phyloP scores from a whole-genome alignment of 1,284 basidiomycete species.

The Leccinum laetum region DNA sequence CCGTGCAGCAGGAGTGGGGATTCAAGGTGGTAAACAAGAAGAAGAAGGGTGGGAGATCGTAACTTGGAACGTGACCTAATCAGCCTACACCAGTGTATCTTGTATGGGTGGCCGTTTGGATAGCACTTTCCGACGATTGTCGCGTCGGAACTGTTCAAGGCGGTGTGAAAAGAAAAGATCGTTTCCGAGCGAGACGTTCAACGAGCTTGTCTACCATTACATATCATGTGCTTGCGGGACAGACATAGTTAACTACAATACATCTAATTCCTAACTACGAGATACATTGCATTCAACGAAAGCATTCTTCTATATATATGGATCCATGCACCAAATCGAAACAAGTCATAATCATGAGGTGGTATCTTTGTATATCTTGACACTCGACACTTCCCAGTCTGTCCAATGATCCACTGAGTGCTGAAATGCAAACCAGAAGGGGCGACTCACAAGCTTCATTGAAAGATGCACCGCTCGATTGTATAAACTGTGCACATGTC shows the following conservation, averaged over 20 bases:
- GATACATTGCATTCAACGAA: slow-evolving; percentile 14
- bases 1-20: slow-evolving; percentile 73
- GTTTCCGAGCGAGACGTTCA: background rate
- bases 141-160: background rate
- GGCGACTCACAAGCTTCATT: slow-evolving; percentile 71
- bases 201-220: background rate
- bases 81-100: slow-evolving; percentile 9
- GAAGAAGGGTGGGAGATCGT: slow-evolving; percentile 72
- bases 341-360: slow-evolving; percentile 13
- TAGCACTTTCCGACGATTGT: slow-evolving; percentile 18
- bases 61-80: slow-evolving; percentile 2
- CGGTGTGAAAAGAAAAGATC: background rate
- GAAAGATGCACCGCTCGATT: slow-evolving; percentile 69
- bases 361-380: slow-evolving; percentile 60
- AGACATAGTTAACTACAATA: slow-evolving; percentile 21
- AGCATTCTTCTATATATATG: slow-evolving; percentile 11
- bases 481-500: slow-evolving; percentile 78
- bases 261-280: slow-evolving; percentile 17
- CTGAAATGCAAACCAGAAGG: background rate
- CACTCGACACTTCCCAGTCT: slow-evolving; percentile 76
- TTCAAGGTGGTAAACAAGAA: slow-evolving; percentile 95
- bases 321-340: slow-evolving; percentile 15
- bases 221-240: background rate
- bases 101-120: slow-evolving; percentile 26
- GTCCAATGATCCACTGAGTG: slow-evolving; percentile 10